phyloP scores from a whole-genome alignment of 495 filamentous ascomycete species.

The Hyphodiscus hymeniophilus region DNA sequence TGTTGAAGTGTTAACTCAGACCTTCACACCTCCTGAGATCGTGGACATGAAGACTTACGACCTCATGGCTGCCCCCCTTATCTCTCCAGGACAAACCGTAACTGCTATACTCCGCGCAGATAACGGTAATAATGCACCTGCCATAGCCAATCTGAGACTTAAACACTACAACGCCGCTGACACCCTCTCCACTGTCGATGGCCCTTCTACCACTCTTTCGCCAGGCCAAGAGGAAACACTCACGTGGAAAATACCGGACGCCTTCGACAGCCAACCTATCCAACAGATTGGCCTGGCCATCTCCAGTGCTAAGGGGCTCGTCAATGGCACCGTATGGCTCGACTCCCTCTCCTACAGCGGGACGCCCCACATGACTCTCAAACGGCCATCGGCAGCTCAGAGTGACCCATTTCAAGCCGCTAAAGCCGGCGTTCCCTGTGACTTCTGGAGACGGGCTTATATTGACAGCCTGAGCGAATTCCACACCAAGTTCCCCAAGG shows the following conservation, averaged over 20 bases:
- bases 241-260: slow-evolving; percentile 19
- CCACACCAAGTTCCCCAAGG: slow-evolving; percentile 3
- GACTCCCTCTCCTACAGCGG: slow-evolving; percentile 21
- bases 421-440: background rate
- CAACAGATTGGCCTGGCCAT: slow-evolving; percentile 20
- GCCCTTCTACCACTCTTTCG: background rate
- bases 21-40: slow-evolving; percentile 21
- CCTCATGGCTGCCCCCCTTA: slow-evolving; percentile 20
- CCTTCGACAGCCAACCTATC: slow-evolving; percentile 20
- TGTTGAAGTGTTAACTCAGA: slow-evolving; percentile 17
- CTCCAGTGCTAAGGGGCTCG: background rate
- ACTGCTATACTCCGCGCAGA: slow-evolving; percentile 8
- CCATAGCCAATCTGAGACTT: slow-evolving; percentile 8
- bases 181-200: slow-evolving; percentile 6
- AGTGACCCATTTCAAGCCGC: background rate
- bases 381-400: background rate
- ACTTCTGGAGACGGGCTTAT: slow-evolving; percentile 23
- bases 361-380: slow-evolving; percentile 17
- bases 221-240: slow-evolving; percentile 1
- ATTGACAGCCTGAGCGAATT: slow-evolving; percentile 22
- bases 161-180: slow-evolving; percentile 18
- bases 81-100: slow-evolving; percentile 25
- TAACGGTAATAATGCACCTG: background rate
- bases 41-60: slow-evolving; percentile 16
- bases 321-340: slow-evolving; percentile 21